These are phyloP conservation scores for Boletus rex-veris DNA, from an alignment of 768 basidiomycete genomes.

Conservation along the genomic window DNA sequence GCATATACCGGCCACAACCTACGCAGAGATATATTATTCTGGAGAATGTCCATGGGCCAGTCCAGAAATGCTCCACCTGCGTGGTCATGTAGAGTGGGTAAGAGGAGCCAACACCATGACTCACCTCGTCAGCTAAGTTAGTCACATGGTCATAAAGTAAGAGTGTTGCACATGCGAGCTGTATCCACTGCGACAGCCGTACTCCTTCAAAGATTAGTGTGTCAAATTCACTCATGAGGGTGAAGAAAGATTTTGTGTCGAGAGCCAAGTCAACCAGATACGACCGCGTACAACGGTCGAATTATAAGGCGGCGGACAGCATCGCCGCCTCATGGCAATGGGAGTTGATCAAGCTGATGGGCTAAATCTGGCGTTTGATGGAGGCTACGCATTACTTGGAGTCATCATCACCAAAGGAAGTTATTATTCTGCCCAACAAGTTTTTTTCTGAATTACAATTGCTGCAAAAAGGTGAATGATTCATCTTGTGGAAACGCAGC, in stretches of 20 bases:
- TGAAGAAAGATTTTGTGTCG: background rate
- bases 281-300: background rate
- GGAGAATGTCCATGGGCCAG: constrained; percentile 9
- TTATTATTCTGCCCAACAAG: background rate
- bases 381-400: background rate
- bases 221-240: background rate
- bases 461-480: background rate
- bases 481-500: too few species aligned
- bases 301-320: background rate
- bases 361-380: background rate
- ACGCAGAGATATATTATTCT: constrained; percentile 9
- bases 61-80: constrained; percentile 14
- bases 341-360: background rate
- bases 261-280: background rate
- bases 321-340: background rate
- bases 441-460: background rate
- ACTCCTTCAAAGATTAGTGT: background rate
- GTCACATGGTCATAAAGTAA: constrained; percentile 13
- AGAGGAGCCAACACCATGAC: background rate
- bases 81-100: background rate
- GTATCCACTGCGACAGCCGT: background rate
- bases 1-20: background rate
- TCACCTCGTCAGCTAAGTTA: constrained; percentile 5
- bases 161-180: constrained; percentile 3
- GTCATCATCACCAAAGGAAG: background rate